phyloP scores from a whole-genome alignment of 352 stramenopile species.

The Blastocystis sp. region DNA sequence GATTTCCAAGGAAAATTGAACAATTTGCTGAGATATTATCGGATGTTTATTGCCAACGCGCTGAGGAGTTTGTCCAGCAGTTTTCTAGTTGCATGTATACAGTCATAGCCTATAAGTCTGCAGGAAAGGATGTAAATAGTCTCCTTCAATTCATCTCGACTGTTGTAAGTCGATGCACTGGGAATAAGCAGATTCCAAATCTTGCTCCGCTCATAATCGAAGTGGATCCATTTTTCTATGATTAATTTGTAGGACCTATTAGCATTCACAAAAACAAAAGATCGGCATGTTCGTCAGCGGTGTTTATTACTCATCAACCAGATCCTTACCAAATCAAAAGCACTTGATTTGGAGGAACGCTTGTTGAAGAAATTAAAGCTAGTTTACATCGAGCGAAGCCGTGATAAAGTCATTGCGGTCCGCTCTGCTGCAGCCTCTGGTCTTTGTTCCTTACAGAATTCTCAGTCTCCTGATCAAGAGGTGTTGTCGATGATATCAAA shows the following conservation, averaged over 20 bases:
- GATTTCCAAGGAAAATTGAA: neutral
- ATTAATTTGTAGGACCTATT: conserved; percentile 3
- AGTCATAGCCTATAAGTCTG: neutral
- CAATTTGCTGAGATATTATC: conserved; percentile 10
- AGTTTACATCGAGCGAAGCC: conserved; percentile 23
- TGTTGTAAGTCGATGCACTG: neutral
- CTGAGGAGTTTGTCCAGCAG: neutral
- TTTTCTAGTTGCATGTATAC: conserved; percentile 23
- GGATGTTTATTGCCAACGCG: neutral
- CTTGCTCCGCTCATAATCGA: neutral
- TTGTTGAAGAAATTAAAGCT: neutral
- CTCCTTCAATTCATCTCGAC: conserved; percentile 3
- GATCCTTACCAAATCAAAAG: neutral
- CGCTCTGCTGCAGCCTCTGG: neutral
- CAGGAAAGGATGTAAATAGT: neutral
- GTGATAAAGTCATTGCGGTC: conserved; percentile 30
- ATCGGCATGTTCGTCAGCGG: neutral
- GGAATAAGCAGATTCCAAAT: neutral
- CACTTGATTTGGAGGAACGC: neutral
- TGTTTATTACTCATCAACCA: conserved; percentile 38
- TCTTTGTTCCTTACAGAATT: conserved; percentile 38
- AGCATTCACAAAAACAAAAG: neutral
- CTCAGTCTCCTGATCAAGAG: neutral
- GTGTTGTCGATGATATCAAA: neutral
- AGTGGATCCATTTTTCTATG: neutral